Conservation (phyloP, 176 grass and related monocot species). For the Cocos nucifera region DNA sequence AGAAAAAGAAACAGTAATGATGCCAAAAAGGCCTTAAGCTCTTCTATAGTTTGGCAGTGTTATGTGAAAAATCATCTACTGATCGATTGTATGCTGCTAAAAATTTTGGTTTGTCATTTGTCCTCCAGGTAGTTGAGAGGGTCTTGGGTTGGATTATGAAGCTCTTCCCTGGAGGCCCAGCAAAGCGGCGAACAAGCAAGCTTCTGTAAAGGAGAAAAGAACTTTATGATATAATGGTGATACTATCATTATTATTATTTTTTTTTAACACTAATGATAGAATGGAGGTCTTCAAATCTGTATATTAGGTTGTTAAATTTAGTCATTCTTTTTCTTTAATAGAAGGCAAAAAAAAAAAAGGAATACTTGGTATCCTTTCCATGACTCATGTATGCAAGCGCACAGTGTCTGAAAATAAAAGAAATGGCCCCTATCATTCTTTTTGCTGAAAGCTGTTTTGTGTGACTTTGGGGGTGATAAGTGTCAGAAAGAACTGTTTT, state of each 20-base stretch:
- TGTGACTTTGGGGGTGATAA: neutral
- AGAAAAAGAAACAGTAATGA: too few species aligned
- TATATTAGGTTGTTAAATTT: neutral
- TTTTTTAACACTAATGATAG: neutral
- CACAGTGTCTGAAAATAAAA: neutral
- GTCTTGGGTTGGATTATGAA: constrained; percentile 99
- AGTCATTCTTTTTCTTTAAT: neutral
- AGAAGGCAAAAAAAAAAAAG: neutral
- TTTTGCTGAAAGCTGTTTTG: neutral
- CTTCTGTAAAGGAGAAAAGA: constrained; percentile 49
- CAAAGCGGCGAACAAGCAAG: constrained; percentile 94
- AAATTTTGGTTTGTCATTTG: neutral
- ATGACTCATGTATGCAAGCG: constrained; percentile 2
- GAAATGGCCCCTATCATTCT: neutral
- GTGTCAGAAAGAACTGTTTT: neutral
- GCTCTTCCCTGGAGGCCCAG: constrained; percentile 83
- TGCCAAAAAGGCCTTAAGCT: too few species aligned
- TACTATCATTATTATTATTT: neutral
- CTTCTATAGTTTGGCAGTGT: too few species aligned
- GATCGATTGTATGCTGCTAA: neutral
- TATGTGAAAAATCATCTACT: too few species aligned
- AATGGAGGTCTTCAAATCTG: constrained; percentile 1
- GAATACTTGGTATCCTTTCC: neutral
- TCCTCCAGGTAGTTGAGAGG: constrained; percentile 65
- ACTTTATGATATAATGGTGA: constrained; percentile 4